Evolutionary conservation across 2,329 filamentous ascomycete species (phyloP).

Genomic region (Penicillium sclerotiorum): DNA sequence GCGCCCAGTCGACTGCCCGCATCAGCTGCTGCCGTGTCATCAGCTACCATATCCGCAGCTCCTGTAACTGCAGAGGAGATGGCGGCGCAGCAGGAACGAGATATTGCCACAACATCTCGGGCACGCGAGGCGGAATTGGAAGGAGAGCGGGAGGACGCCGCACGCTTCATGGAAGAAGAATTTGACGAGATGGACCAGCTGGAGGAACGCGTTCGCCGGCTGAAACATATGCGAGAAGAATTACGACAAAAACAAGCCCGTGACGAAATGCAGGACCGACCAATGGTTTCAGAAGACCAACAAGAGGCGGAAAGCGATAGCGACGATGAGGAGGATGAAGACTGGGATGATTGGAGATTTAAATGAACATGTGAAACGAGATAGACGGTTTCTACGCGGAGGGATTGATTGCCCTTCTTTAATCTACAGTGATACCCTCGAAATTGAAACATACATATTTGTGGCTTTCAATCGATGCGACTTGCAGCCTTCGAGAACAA

Average conservation of each 20-base stretch:
- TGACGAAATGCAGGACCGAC: constrained; percentile 29
- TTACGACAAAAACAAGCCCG: constrained; percentile 51
- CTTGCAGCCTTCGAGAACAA: too few relatives aligned
- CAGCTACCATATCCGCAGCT: constrained; percentile 69
- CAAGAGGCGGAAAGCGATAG: constrained; percentile 47
- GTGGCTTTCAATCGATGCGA: too few relatives aligned
- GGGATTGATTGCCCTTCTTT: constrained; percentile 27
- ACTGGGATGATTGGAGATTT: constrained; percentile 50
- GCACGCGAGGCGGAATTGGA: constrained; percentile 59
- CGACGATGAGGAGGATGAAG: constrained; percentile 60
- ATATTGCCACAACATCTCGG: constrained; percentile 45
- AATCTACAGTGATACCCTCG: constrained; percentile 41
- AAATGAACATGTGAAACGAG: constrained; percentile 24
- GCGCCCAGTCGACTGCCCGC: constrained; percentile 40
- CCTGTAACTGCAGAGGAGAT: constrained; percentile 67
- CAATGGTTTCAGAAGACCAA: constrained; percentile 28
- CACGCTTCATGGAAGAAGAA: constrained; percentile 71
- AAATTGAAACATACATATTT: constrained; percentile 20
- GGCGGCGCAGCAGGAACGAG: constrained; percentile 55
- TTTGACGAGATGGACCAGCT: constrained; percentile 82
- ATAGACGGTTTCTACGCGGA: constrained; percentile 27
- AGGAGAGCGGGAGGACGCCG: constrained; percentile 76
- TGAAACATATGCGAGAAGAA: constrained; percentile 73
- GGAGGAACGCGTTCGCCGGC: constrained; percentile 67
- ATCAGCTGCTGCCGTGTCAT: constrained; percentile 34